Percentiles rank a stretch among this genome's conserved stretches.
phyloP scores from a whole-genome alignment of 257 asterid species.

The Capsicum pubescens region DNA sequence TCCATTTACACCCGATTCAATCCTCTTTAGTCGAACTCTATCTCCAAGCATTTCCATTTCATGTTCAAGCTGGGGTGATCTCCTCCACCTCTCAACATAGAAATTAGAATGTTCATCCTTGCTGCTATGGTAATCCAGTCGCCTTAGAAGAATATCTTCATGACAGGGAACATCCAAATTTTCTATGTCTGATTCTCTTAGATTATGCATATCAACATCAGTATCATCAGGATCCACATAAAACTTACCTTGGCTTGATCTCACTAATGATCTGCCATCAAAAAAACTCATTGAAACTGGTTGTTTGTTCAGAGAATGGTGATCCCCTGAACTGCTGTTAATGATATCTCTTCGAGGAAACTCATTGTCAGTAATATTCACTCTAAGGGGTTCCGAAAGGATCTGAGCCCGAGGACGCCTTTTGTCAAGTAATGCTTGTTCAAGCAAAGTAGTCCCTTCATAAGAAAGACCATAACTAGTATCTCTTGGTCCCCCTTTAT shows the following conservation, averaged over 20 bases:
- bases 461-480: slow-evolving; percentile 31
- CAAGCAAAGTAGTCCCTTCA: not conserved
- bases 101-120: slow-evolving; percentile 25
- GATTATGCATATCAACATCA: slow-evolving; percentile 20
- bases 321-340: slow-evolving; percentile 31
- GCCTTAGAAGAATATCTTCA: slow-evolving; percentile 30
- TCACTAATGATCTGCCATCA: slow-evolving; percentile 24
- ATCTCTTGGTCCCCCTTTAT: slow-evolving; percentile 18
- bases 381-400: slow-evolving; percentile 16
- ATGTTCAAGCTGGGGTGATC: slow-evolving; percentile 23
- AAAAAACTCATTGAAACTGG: slow-evolving; percentile 26
- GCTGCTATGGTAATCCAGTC: slow-evolving; percentile 28
- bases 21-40: slow-evolving; percentile 23
- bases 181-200: slow-evolving; percentile 30
- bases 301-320: slow-evolving; percentile 9
- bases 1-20: slow-evolving; percentile 29
- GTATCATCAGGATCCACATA: slow-evolving; percentile 27
- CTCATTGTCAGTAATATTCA: slow-evolving; percentile 20
- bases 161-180: not conserved
- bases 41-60: slow-evolving; percentile 29
- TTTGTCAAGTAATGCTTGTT: slow-evolving; percentile 21
- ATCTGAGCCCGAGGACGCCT: slow-evolving; percentile 25
- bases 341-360: slow-evolving; percentile 24
- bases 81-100: slow-evolving; percentile 37
- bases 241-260: slow-evolving; percentile 22